These are phyloP conservation scores for Mycena polygramma DNA, from an alignment of 768 basidiomycete species.

Conservation along the genomic window DNA sequence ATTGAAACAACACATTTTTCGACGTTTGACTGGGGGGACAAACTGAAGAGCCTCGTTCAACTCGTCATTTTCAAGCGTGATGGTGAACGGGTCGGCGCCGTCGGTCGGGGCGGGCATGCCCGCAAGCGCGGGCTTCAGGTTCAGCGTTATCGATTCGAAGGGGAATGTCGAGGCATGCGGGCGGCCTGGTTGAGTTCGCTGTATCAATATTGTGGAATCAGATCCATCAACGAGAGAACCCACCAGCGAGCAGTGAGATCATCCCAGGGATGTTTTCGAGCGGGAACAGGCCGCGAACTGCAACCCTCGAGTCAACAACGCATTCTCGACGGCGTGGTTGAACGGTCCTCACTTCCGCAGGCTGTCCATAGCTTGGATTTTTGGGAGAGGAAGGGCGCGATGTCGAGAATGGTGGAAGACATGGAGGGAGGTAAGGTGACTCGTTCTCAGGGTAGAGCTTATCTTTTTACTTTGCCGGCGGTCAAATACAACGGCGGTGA, in stretches of 20 bases:
- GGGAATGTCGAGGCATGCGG: constrained; percentile 64
- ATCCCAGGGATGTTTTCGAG: constrained; percentile 57
- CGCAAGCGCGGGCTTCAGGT: constrained; percentile 49
- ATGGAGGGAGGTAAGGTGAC: not conserved
- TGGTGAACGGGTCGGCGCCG: constrained; percentile 33
- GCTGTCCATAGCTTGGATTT: constrained; percentile 30
- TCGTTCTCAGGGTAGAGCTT: too few relatives aligned
- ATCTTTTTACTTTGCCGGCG: too few relatives aligned
- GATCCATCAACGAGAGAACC: not conserved
- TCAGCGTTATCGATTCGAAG: constrained; percentile 48
- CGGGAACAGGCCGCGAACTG: constrained; percentile 61
- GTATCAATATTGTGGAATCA: not conserved
- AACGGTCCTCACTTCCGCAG: constrained; percentile 31
- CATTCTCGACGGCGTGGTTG: too few relatives aligned
- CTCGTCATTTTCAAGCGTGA: constrained; percentile 51
- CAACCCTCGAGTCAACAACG: too few relatives aligned
- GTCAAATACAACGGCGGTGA: too few relatives aligned
- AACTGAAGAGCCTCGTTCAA: constrained; percentile 55
- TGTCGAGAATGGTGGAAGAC: constrained; percentile 24
- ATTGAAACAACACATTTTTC: too few relatives aligned
- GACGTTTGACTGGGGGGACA: too few relatives aligned
- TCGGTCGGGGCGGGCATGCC: constrained; percentile 29
- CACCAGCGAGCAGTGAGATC: constrained; percentile 46
- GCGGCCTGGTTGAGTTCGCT: constrained; percentile 36
- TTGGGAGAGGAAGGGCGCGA: constrained; percentile 30